These are phyloP conservation scores for Paecilomyces fulvus DNA, from an alignment of 2,329 filamentous ascomycete genomes.

Conservation along the genomic window DNA sequence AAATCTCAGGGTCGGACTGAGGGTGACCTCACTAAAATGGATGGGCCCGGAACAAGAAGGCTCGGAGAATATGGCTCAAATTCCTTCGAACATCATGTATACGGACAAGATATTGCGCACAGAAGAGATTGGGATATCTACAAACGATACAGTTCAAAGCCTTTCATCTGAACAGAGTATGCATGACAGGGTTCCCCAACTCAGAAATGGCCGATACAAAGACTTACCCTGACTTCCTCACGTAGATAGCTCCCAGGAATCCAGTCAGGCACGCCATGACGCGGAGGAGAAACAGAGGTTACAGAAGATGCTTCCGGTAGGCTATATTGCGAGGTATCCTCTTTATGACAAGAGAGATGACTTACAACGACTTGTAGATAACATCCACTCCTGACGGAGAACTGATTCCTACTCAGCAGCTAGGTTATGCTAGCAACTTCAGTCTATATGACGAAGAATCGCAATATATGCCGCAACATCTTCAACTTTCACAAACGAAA, in stretches of 20 bases:
- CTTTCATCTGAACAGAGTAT: background rate
- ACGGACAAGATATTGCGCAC: conserved; percentile 14
- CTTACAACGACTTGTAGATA: conserved; percentile 11
- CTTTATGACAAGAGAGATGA: background rate
- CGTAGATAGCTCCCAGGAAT: conserved; percentile 9
- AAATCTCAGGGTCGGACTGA: conserved; percentile 24
- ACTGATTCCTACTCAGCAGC: conserved; percentile 21
- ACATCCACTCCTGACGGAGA: conserved; percentile 15
- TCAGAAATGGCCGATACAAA: background rate
- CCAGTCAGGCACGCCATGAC: conserved; percentile 18
- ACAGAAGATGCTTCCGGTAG: conserved; percentile 23
- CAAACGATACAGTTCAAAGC: conserved; percentile 2
- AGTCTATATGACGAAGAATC: conserved; percentile 7
- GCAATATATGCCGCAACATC: background rate
- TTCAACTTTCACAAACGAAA: conserved; percentile 12
- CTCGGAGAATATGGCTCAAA: conserved; percentile 15
- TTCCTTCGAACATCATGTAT: conserved; percentile 24
- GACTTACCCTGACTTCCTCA: background rate
- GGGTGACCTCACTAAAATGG: conserved; percentile 26
- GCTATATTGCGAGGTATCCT: background rate
- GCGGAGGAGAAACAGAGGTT: conserved; percentile 17
- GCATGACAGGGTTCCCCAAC: background rate
- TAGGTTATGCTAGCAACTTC: conserved; percentile 2
- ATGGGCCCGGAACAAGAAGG: conserved; percentile 14
- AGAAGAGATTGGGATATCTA: conserved; percentile 19